Evolutionary conservation across 2,329 filamentous ascomycete genomes (phyloP).

Genomic region (Cercospora brassicicola): DNA sequence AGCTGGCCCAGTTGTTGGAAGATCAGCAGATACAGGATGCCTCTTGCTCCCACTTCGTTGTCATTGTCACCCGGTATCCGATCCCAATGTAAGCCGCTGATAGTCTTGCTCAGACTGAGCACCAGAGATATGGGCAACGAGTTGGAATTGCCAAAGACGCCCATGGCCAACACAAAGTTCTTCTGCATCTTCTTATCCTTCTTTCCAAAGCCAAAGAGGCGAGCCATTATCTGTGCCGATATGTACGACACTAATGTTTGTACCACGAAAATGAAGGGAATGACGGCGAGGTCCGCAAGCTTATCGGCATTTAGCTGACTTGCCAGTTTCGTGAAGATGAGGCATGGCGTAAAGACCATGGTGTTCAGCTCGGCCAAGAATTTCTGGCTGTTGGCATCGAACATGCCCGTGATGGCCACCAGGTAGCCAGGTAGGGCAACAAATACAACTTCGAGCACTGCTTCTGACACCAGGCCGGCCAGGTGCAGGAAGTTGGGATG

Average conservation of each 20-base stretch:
- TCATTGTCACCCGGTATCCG: slow-evolving; percentile 89
- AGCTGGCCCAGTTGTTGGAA: slow-evolving; percentile 97
- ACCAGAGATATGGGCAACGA: slow-evolving; percentile 95
- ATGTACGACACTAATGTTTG: slow-evolving; percentile 85
- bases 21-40: slow-evolving; percentile 91
- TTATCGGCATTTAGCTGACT: slow-evolving; percentile 92
- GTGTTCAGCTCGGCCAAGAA: slow-evolving; percentile 96
- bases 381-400: slow-evolving; percentile 94
- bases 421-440: slow-evolving; percentile 94
- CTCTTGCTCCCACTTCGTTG: slow-evolving; percentile 87
- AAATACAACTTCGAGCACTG: slow-evolving; percentile 91
- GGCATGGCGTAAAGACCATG: slow-evolving; percentile 91
- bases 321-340: slow-evolving; percentile 95
- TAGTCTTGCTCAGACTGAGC: slow-evolving; percentile 86
- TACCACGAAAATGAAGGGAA: slow-evolving; percentile 88
- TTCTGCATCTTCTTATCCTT: slow-evolving; percentile 65
- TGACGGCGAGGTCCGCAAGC: slow-evolving; percentile 84
- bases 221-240: slow-evolving; percentile 69
- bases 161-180: slow-evolving; percentile 97
- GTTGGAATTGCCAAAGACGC: slow-evolving; percentile 96
- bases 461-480: slow-evolving; percentile 84
- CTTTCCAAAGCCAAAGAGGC: slow-evolving; percentile 67
- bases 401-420: slow-evolving; percentile 83
- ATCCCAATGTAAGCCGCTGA: slow-evolving; percentile 91
- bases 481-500: slow-evolving; percentile 68